Evolutionary conservation across 208 protist genomes (phyloP).

Genomic region (Acanthamoeba sp.): DNA sequence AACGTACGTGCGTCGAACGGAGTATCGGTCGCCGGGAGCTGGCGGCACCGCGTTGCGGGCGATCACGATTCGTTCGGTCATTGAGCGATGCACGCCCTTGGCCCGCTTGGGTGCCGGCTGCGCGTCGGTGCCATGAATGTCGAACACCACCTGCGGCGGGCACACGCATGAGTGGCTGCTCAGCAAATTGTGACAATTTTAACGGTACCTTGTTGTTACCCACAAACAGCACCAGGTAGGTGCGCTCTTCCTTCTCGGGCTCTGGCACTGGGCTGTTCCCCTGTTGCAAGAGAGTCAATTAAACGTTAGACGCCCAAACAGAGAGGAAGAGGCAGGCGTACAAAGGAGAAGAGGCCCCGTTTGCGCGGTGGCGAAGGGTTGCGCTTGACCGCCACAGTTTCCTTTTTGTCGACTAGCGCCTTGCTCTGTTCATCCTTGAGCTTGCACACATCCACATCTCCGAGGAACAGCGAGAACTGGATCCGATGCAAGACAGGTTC

Average conservation of each 20-base stretch:
- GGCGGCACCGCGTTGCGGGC: neutral
- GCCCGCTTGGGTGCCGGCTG: neutral
- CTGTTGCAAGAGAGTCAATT: too few relatives aligned
- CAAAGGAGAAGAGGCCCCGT: conserved; percentile 29
- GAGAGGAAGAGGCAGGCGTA: neutral
- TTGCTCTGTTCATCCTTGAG: conserved; percentile 26
- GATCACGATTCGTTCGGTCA: neutral
- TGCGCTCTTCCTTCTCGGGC: neutral
- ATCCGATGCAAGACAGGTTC: neutral
- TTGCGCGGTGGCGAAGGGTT: conserved; percentile 2
- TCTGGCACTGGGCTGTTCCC: neutral
- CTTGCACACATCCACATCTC: neutral
- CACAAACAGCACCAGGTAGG: conserved; percentile 10
- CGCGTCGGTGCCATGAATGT: neutral
- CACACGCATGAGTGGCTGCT: neutral
- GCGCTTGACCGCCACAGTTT: neutral
- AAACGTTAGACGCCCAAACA: neutral
- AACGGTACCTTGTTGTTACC: conserved; percentile 45
- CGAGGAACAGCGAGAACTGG: conserved; percentile 23
- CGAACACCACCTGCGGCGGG: neutral
- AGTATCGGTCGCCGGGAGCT: neutral
- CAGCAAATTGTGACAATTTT: too few relatives aligned
- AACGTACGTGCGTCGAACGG: neutral
- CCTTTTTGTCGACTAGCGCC: neutral
- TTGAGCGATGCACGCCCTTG: neutral